Conservation (phyloP, 2,329 filamentous ascomycete genomes). For the Aspergillus phoenicis region DNA sequence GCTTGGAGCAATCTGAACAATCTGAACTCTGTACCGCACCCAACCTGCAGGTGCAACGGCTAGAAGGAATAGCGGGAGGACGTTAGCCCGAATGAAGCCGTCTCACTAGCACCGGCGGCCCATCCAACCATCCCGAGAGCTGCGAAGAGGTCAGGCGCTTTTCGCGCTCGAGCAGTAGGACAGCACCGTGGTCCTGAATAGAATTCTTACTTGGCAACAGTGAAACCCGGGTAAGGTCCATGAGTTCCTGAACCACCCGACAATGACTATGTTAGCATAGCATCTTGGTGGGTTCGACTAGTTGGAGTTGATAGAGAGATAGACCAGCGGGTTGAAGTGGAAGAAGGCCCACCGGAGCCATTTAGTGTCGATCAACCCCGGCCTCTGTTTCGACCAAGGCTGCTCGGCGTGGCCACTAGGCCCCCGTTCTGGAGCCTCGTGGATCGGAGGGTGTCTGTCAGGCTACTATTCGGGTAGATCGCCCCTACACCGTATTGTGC, state of each 20-base stretch:
- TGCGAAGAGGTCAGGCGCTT: not conserved
- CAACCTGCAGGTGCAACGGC: not conserved
- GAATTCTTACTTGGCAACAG: not conserved
- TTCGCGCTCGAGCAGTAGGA: not conserved
- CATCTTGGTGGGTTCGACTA: no score
- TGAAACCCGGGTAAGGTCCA: not conserved
- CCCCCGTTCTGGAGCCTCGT: conserved; percentile 15
- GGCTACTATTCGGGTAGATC: not conserved
- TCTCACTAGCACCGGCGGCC: not conserved
- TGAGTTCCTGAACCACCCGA: not conserved
- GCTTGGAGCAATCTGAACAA: not conserved
- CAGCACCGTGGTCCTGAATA: not conserved
- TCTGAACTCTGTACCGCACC: not conserved
- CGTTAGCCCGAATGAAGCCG: not conserved
- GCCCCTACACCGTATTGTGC: not conserved
- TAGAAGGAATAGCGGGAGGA: not conserved
- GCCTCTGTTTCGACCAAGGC: conserved; percentile 8
- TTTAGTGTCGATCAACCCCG: conserved; percentile 17
- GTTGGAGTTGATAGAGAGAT: not conserved
- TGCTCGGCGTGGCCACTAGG: conserved; percentile 16
- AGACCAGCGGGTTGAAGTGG: not conserved
- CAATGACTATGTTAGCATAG: no score
- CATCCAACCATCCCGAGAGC: not conserved
- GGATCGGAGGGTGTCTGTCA: conserved; percentile 4
- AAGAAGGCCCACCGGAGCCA: conserved; percentile 7